Conservation (phyloP, 768 basidiomycete species). For the Rhizopogon rudus region DNA sequence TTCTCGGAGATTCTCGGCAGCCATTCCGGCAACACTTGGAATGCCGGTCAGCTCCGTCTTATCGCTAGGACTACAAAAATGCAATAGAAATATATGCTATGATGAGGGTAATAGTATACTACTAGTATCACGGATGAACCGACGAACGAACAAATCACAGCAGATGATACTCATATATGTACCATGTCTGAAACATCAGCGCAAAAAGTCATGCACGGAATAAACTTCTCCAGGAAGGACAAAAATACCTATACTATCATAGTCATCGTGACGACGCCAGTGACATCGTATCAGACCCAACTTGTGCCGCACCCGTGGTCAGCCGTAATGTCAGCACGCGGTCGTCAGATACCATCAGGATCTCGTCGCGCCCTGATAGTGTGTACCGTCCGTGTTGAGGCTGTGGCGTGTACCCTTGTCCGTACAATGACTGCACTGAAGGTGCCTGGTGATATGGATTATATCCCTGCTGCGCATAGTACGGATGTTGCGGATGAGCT, state of each 20-base stretch:
- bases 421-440: slow-evolving; percentile 15
- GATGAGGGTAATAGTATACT: not conserved
- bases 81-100: slow-evolving; percentile 27
- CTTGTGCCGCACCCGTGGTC: slow-evolving; percentile 22
- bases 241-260: slow-evolving; percentile 2
- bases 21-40: not conserved
- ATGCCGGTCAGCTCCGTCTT: too few relatives aligned
- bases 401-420: slow-evolving; percentile 30
- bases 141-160: slow-evolving; percentile 13
- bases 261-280: slow-evolving; percentile 14
- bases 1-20: not conserved
- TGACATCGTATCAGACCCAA: slow-evolving; percentile 8
- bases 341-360: slow-evolving; percentile 88
- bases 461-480: slow-evolving; percentile 25
- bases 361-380: slow-evolving; percentile 70
- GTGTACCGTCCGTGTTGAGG: slow-evolving; percentile 40
- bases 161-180: slow-evolving; percentile 7
- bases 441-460: slow-evolving; percentile 29
- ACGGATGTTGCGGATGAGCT: slow-evolving; percentile 30
- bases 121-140: slow-evolving; percentile 14
- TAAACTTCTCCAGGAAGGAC: not conserved
- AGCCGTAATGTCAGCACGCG: slow-evolving; percentile 69
- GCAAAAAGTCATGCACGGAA: not conserved
- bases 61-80: not conserved
- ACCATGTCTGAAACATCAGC: not conserved